Evolutionary conservation across 2,329 filamentous ascomycete genomes (phyloP), one percentile per base, ranked within the genome.

Genomic region (Alternaria infectoria): DNA sequence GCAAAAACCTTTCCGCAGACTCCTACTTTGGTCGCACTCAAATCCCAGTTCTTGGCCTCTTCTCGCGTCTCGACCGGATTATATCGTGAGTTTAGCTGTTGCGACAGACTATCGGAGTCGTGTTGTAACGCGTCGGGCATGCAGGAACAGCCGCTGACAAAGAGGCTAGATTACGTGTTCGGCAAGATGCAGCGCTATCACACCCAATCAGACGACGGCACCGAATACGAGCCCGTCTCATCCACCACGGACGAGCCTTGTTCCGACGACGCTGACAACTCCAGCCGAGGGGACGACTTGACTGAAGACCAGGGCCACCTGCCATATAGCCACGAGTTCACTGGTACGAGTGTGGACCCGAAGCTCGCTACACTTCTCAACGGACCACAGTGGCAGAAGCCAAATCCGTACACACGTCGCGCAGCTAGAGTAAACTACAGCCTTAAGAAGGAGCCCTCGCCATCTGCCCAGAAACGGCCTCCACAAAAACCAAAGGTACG

Each of bases 161-260:
- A 67, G 62, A 64, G 61, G 54, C 63, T 69, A 65, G 65, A 57
- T 54, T 71, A 75, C 74, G 72, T 76, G 74, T 54, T 69, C 69
- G 69, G 66, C 69, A 73, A 65, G 21, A 71, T 68, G 59, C 57
- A 67, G 62, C 68, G 62, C 61, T 45, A 54, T 52, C 19, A 25
- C 52, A 62, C 59, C 71, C 71, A 74, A 74, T 73, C 69, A 74
- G 65, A 68, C 21, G 50, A 62, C 28, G 55, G 26, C 32, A 23
- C 46, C 57, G 10, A 68, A 65, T 64, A 68, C 57, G 61, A 69
- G 62, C 57, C 21, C 61, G 36, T 54, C 57, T 64, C 61, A 17
- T 47, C 60, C 44, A 58, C 62, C 44, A 45, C 50, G 23, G 55
- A 52, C 60, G 54, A 62, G 52, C 50, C 59, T 40, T 15, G 64